Base-by-base conservation (phyloP, 2,329 filamentous ascomycete species). In the Zymoseptoria tritici region DNA sequence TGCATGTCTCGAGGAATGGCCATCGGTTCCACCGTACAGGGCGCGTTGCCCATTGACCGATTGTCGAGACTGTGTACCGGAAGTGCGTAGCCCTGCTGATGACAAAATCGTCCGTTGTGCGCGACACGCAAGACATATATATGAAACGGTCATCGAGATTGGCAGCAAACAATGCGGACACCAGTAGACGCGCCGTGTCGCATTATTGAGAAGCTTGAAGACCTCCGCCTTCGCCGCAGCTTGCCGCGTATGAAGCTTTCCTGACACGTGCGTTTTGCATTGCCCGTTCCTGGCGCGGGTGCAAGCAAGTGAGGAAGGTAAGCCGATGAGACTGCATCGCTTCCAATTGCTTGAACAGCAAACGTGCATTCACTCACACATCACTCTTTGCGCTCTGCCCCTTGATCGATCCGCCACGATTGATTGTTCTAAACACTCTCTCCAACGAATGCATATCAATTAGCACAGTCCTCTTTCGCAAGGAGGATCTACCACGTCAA, bases 41-140 rank as follows among this genome's bases (percentile, higher is more conserved):
- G 36, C 36, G 36, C 36, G 36, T 46, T 46, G 36, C 36, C 36
- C 36, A 16, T 46, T 13, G 36, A 46, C 36, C 13, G 13, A n/a
- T 46, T 46, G 36, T 16, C 36, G 36, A 46, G 6, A 46, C 16
- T 16, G 36, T 46, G 16, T 46, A n/a, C 36, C 13, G 13, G 36
- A 13, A 46, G 13, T 46, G 36, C 36, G 36, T 46, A 16, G 13
- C 13, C 36, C 36, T n/a, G 36, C 36, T 13, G 13, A n/a, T 46
- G 16, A n/a, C 4, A 46, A 16, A 46, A n/a, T 16, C 3, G 36
- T 46, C 13, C 36, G 36, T n/a, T 36, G 49, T 20, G 49, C 19
- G 21, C 55, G 50, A 36, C 58, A 60, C 57, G 58, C n/a, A 11
- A 52, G 19, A 36, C 58, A 60, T 51, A 60, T 19, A 51, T 52